Conservation (phyloP, 495 filamentous ascomycete genomes). For the Hypoxylon fragiforme region DNA sequence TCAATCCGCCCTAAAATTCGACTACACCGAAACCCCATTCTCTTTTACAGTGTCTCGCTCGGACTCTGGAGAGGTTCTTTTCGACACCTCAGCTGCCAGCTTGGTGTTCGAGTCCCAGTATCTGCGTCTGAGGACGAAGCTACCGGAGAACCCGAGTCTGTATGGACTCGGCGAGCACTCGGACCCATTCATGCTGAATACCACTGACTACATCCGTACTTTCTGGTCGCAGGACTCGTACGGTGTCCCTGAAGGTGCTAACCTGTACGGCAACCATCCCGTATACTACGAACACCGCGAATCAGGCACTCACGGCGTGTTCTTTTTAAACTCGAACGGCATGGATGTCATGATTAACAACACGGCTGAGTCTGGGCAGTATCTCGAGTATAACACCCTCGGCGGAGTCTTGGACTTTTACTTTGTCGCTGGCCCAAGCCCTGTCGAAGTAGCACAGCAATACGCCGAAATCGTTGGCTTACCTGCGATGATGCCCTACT, state of each 20-base stretch:
- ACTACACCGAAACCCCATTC: constrained; percentile 69
- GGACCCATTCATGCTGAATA: constrained; percentile 72
- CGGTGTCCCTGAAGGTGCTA: constrained; percentile 52
- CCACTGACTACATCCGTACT: constrained; percentile 75
- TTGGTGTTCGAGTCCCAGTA: constrained; percentile 83
- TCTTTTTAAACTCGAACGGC: constrained; percentile 80
- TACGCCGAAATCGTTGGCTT: constrained; percentile 71
- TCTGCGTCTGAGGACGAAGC: constrained; percentile 66
- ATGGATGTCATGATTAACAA: constrained; percentile 87
- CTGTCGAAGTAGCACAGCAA: constrained; percentile 71
- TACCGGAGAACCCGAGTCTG: constrained; percentile 67
- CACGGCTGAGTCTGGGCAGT: constrained; percentile 62
- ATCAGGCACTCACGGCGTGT: constrained; percentile 76
- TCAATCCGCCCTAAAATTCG: constrained; percentile 63
- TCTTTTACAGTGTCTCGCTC: constrained; percentile 71
- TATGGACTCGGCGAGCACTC: constrained; percentile 80
- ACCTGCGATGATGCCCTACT: constrained; percentile 82
- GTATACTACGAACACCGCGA: constrained; percentile 80
- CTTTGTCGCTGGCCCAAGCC: constrained; percentile 74
- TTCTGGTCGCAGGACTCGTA: constrained; percentile 81
- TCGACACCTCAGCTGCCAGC: constrained; percentile 69
- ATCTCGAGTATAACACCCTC: constrained; percentile 81
- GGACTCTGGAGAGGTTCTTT: constrained; percentile 69
- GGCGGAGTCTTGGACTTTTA: constrained; percentile 85
- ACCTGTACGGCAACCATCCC: constrained; percentile 83